Base-by-base conservation (phyloP, 2,329 filamentous ascomycete genomes). In the Cordyceps tenuipes region DNA sequence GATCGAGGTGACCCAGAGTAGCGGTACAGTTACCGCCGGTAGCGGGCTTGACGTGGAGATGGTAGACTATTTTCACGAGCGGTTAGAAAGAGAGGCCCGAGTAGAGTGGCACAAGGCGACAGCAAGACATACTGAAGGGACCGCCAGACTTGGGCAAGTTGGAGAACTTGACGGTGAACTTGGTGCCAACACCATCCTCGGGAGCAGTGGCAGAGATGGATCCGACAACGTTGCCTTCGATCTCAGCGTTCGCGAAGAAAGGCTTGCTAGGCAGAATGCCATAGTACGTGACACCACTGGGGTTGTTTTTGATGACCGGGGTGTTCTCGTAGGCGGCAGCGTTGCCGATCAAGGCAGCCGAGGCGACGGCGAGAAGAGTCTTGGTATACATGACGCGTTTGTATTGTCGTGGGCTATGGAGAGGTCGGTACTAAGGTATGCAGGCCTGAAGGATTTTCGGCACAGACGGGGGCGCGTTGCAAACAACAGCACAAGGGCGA, bases 1-100 rank as follows among this genome's bases (percentile, higher is more conserved):
- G 89, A 68, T 92, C 88, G 13, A 91, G 80, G 68, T 93, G 89
- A 2, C 77, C 82, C 4, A 82, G 76, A 1, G 89, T 86, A 5
- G 72, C 72, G 55, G 82, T 87, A 77, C 89, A 93, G 79, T 91
- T 90, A 64, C 88, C 89, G 63, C 84, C 74, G 5, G 85, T 82
- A 12, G 91, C 85, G 9, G 84, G 83, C 19, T 76, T 67, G 56
- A 79, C 81, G 72, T 93, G 89, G 64, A 93, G 76, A 70, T 92
- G 89, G 75, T 91, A 92, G 62, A 77, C 87, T 88, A 61, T 8
- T 36, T 10, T 5, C 43, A 10, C 34, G 8, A 10, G 39, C 68
- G 61, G 60, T 62, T 61, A 65, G 53, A 34, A 55, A 10, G n/a
- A 43, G 26, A 19, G 41, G 21, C 59, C 15, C 10, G 29, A 15